These are phyloP conservation scores for Teunomyces cretensis DNA, from an alignment of 805 yeast species.

Conservation along the genomic window DNA sequence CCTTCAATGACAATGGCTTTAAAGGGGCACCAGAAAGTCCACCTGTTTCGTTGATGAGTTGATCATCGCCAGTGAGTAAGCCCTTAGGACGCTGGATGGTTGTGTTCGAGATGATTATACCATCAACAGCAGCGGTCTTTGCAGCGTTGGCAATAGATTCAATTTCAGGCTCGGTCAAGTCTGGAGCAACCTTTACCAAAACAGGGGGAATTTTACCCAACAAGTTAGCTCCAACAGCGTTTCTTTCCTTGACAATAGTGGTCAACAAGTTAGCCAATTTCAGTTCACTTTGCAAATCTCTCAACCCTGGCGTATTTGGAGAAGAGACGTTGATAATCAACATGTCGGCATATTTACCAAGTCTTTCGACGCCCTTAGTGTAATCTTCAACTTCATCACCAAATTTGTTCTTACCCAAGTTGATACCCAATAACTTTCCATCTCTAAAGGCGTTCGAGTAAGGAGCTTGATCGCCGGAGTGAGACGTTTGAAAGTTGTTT, in stretches of 20 bases:
- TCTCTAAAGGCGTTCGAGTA: conserved; percentile 54
- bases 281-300: conserved; percentile 78
- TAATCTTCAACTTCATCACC: conserved; percentile 92
- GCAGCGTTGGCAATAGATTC: conserved; percentile 81
- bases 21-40: conserved; percentile 93
- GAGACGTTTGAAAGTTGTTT: conserved; percentile 10
- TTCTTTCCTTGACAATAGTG: conserved; percentile 68
- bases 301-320: conserved; percentile 94
- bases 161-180: conserved; percentile 77
- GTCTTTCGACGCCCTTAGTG: conserved; percentile 74
- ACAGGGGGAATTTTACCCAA: conserved; percentile 66
- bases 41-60: conserved; percentile 61
- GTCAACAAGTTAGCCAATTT: conserved; percentile 68
- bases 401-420: conserved; percentile 87
- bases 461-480: conserved; percentile 19
- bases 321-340: conserved; percentile 89
- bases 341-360: conserved; percentile 85
- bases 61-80: conserved; percentile 48
- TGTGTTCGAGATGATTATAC: conserved; percentile 89
- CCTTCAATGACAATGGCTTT: conserved; percentile 73
- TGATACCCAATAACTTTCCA: conserved; percentile 72
- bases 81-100: conserved; percentile 78
- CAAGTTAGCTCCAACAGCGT: conserved; percentile 42
- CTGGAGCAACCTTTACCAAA: conserved; percentile 92
- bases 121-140: conserved; percentile 75